Evolutionary conservation across 768 basidiomycete genomes (phyloP), one percentile per base, ranked within the genome.

Genomic region (Peribolospora kevripleyi): DNA sequence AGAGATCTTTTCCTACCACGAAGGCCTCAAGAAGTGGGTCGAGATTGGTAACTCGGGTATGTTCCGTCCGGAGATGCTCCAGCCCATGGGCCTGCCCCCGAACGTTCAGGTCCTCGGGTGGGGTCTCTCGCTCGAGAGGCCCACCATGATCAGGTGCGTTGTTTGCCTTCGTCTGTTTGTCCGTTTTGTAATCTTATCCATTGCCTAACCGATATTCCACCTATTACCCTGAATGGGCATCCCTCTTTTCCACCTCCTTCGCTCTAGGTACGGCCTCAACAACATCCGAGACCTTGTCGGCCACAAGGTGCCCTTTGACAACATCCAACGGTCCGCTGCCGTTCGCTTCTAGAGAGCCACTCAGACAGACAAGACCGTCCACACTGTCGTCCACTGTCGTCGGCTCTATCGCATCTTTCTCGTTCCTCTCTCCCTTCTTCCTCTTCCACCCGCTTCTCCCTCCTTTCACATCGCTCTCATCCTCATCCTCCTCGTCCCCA

Each of bases 61-160:
- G 84, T 98, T 98, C 79, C 78, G 93, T 42, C 93, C 93, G 3
- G 93, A 98, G 67, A 95, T 98, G 91, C 73, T 98, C 41, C 88
- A 88, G 66, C 88, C 93, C 6, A 95, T 97, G 90, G 93, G 93
- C 41, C 80, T 97, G 65, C 93, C 93, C 0, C 82, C 84, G 60
- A 88, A 88, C 63, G 87, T 97, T 8, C 80, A 88, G 37, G 91
- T 95, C 37, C 84, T 88, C 59, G 93, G 93, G 13, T 98, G 90
- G 86, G 93, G 93, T 50, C 76, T 98, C 59, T 76, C 80, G 63
- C 71, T 97, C 39, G 93, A 98, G 70, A 72, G 93, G 58, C 93
- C 93, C 13, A 97, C 93, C 0, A 97, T 98, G 93, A 97, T 98
- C 70, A 78, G 88, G 85, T 86, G 60, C 60, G 79, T 69, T 40